A percentile compares a stretch with the other conserved stretches of the same genome.
These are phyloP conservation scores for Mycena vulgaris DNA, from an alignment of 768 basidiomycete genomes.

Conservation along the genomic window DNA sequence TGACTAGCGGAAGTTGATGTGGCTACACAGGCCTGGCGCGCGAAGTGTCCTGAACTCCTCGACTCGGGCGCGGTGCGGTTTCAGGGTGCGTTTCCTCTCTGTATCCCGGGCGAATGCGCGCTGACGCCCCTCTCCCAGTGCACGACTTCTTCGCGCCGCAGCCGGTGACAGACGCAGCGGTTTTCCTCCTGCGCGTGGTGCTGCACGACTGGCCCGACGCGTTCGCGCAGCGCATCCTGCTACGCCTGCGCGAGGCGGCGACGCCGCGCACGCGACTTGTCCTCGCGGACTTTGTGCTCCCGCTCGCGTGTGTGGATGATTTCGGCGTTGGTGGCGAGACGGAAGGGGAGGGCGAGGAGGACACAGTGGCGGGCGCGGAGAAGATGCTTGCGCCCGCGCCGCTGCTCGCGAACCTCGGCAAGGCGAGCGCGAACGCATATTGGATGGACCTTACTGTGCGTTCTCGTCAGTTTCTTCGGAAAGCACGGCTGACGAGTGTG, in stretches of 20 bases:
- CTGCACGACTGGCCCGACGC: slow-evolving; percentile 87
- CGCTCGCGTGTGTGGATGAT: slow-evolving; percentile 77
- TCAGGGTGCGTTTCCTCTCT: slow-evolving; percentile 56
- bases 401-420: slow-evolving; percentile 81
- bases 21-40: slow-evolving; percentile 66
- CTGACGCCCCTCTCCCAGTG: slow-evolving; percentile 49
- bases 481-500: background rate
- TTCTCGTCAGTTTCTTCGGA: background rate
- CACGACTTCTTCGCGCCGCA: slow-evolving; percentile 87
- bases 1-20: no score
- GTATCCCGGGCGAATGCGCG: background rate
- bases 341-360: slow-evolving; percentile 43
- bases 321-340: slow-evolving; percentile 38
- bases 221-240: slow-evolving; percentile 62
- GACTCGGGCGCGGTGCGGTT: slow-evolving; percentile 68
- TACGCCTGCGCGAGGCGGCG: slow-evolving; percentile 62
- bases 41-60: slow-evolving; percentile 71
- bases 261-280: slow-evolving; percentile 71
- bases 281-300: slow-evolving; percentile 80
- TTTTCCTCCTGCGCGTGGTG: slow-evolving; percentile 80
- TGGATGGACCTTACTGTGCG: slow-evolving; percentile 69
- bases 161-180: slow-evolving; percentile 65
- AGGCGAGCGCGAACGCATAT: slow-evolving; percentile 72
- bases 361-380: slow-evolving; percentile 68
- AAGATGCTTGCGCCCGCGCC: slow-evolving; percentile 70